phyloP scores from a whole-genome alignment of 108 stramenopile genomes.

The Cyclotella cryptica region DNA sequence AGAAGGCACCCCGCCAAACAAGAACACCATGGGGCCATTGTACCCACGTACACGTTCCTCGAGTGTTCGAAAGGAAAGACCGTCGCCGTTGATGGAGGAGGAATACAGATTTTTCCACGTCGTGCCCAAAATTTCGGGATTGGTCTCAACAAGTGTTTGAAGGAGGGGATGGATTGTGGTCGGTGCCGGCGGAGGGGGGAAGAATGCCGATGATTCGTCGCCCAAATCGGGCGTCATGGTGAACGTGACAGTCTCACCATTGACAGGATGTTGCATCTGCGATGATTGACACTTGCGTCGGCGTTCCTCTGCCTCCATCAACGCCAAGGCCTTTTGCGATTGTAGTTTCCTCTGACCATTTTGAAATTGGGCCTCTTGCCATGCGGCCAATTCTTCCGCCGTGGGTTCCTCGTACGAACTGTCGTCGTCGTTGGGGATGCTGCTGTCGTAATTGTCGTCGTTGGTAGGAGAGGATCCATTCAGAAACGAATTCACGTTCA shows the following conservation, averaged over 20 bases:
- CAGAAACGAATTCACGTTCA: conserved; percentile 54
- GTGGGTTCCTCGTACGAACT: conserved; percentile 60
- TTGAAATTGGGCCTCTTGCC: conserved; percentile 72
- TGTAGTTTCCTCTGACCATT: conserved; percentile 42
- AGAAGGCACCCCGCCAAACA: conserved; percentile 54
- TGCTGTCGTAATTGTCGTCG: conserved; percentile 3
- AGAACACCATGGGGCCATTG: conserved; percentile 54
- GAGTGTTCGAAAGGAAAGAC: conserved; percentile 57
- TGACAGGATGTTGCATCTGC: conserved; percentile 1
- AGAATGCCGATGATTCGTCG: conserved; percentile 56
- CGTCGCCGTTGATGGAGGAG: conserved; percentile 59
- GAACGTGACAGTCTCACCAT: conserved; percentile 51
- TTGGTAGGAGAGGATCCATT: background rate
- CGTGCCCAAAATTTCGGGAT: conserved; percentile 62
- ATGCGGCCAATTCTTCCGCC: conserved; percentile 64
- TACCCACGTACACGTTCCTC: conserved; percentile 55
- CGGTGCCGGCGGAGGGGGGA: conserved; percentile 27
- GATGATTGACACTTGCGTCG: conserved; percentile 6
- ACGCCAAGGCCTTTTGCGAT: conserved; percentile 23
- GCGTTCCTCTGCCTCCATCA: conserved; percentile 2
- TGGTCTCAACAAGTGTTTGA: conserved; percentile 40
- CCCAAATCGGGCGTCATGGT: conserved; percentile 48
- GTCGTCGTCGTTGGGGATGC: conserved; percentile 19
- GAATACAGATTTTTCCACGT: conserved; percentile 65
- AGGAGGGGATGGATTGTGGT: conserved; percentile 21